Evolutionary conservation across 116 monocot genomes (phyloP).

Genomic region (Posidonia oceanica): DNA sequence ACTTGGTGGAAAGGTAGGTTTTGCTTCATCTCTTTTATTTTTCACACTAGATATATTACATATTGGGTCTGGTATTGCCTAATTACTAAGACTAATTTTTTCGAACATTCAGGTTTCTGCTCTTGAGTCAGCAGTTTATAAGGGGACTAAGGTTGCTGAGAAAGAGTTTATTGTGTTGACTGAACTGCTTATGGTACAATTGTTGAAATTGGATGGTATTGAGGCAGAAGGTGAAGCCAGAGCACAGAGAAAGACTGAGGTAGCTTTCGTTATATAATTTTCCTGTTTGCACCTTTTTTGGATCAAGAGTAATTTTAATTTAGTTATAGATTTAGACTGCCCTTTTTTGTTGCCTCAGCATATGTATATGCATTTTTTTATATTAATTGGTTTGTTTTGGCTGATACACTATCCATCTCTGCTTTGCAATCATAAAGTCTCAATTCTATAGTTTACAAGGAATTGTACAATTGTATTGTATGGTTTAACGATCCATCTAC

Average conservation of each 20-base stretch:
- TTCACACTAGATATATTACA: neutral
- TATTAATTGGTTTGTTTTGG: too few species aligned
- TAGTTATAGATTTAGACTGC: neutral
- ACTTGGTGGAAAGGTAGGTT: constrained; percentile 62
- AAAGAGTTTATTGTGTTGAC: constrained; percentile 70
- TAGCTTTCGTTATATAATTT: constrained; percentile 8
- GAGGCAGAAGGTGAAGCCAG: constrained; percentile 90
- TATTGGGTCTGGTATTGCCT: neutral
- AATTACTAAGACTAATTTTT: neutral
- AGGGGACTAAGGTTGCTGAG: constrained; percentile 44
- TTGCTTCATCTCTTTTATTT: neutral
- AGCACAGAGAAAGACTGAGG: constrained; percentile 71
- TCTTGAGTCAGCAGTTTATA: constrained; percentile 34
- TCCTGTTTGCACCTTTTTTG: neutral
- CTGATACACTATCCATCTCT: too few species aligned
- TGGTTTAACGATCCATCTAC: too few species aligned
- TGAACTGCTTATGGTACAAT: constrained; percentile 78
- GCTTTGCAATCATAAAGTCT: too few species aligned
- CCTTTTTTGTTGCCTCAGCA: too few species aligned
- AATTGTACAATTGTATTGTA: too few species aligned
- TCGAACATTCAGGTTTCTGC: constrained; percentile 36
- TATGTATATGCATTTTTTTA: too few species aligned
- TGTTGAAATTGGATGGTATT: constrained; percentile 80
- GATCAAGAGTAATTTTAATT: neutral
- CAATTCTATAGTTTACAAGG: too few species aligned